Evolutionary conservation across 805 yeast genomes (phyloP).

Genomic region (Wickerhamomyces chaumierensis): DNA sequence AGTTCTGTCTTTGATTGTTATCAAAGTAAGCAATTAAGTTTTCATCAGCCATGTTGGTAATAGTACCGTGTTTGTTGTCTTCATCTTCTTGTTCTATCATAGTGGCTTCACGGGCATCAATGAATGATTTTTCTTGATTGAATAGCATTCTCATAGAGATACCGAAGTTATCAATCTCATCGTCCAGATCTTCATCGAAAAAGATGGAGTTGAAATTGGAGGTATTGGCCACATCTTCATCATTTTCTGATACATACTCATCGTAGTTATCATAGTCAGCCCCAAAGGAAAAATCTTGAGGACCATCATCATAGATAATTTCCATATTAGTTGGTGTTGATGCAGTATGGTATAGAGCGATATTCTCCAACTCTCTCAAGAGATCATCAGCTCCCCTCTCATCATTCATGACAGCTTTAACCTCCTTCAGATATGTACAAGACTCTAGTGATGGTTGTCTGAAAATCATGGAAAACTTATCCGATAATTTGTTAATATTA

Average conservation of each 20-base stretch:
- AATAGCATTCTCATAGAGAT: conserved; percentile 16
- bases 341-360: conserved; percentile 3
- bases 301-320: conserved; percentile 6
- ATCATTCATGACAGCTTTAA: conserved; percentile 13
- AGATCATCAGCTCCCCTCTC: conserved; percentile 8
- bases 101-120: conserved; percentile 5
- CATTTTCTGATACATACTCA: conserved; percentile 2
- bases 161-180: conserved; percentile 16
- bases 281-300: conserved; percentile 9
- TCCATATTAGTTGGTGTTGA: conserved; percentile 1
- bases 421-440: conserved; percentile 12
- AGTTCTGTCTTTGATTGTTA: conserved; percentile 49
- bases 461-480: background rate
- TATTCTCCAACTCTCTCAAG: conserved; percentile 5
- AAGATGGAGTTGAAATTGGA: conserved; percentile 18
- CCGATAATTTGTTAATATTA: background rate
- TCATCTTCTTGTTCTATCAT: conserved; percentile 8
- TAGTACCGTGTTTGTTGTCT: conserved; percentile 7
- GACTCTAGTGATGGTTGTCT: conserved; percentile 1
- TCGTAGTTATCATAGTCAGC: conserved; percentile 2
- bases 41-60: conserved; percentile 31
- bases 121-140: conserved; percentile 13
- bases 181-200: conserved; percentile 13
- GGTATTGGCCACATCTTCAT: conserved; percentile 12
- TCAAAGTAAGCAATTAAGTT: conserved; percentile 77